phyloP scores from a whole-genome alignment of 768 basidiomycete species.

The Lyophyllum decastes region DNA sequence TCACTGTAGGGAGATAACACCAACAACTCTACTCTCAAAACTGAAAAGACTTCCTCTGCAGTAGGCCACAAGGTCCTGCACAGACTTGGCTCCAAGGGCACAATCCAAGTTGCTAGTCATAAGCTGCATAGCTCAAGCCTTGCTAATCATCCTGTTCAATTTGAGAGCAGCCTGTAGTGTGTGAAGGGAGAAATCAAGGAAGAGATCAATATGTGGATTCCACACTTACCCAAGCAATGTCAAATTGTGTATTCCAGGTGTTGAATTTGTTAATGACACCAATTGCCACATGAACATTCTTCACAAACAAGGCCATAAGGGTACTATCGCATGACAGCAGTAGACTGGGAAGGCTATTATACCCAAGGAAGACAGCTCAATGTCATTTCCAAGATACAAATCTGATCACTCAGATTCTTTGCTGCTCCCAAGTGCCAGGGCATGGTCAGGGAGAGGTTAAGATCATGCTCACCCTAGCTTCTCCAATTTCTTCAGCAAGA shows the following conservation, averaged over 20 bases:
- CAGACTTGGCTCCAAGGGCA: slow-evolving; percentile 39
- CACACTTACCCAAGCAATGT: slow-evolving; percentile 51
- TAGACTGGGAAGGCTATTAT: slow-evolving; percentile 61
- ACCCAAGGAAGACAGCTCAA: background rate
- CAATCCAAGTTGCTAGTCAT: slow-evolving; percentile 14
- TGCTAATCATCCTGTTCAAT: slow-evolving; percentile 39
- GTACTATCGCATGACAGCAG: slow-evolving; percentile 62
- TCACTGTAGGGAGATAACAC: slow-evolving; percentile 34
- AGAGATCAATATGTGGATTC: background rate
- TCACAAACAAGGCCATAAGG: slow-evolving; percentile 51
- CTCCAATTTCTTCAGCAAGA: slow-evolving; percentile 61
- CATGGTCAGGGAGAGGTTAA: slow-evolving; percentile 62
- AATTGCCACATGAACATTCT: slow-evolving; percentile 67
- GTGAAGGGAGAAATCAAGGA: background rate
- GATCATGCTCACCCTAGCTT: slow-evolving; percentile 71
- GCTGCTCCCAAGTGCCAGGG: slow-evolving; percentile 64
- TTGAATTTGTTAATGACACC: slow-evolving; percentile 61
- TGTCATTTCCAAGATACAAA: background rate
- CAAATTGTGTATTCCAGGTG: slow-evolving; percentile 71
- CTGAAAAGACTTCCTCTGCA: slow-evolving; percentile 39
- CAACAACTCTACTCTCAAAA: slow-evolving; percentile 46
- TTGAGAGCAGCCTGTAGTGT: slow-evolving; percentile 26
- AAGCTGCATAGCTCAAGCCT: slow-evolving; percentile 32
- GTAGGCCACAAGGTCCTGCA: slow-evolving; percentile 41
- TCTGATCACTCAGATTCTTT: slow-evolving; percentile 51